Base-by-base conservation (phyloP, 2,329 filamentous ascomycete genomes). In the Huntiella decipiens region DNA sequence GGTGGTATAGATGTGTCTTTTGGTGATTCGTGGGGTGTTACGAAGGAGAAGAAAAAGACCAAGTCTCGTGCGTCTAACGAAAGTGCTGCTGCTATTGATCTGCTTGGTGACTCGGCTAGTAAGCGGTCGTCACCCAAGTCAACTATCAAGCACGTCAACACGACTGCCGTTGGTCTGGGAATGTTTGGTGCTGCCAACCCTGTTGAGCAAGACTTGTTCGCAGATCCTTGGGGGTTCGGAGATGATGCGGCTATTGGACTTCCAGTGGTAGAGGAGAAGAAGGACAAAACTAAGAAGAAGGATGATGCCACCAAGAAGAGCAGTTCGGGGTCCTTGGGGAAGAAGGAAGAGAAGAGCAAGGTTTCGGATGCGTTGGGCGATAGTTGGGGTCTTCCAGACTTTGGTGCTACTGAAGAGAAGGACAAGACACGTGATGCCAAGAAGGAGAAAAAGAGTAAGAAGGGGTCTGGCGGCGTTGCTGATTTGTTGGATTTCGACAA, bases 221-320 rank as follows among this genome's bases (percentile, higher is more conserved):
- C 40, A 5, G 40, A 35, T 15, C 31, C 31, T 17, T 34, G 40
- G 40, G 28, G 40, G 16, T 28, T 28, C 7, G 38, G 31, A 8
- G 17, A 40, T 13, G 31, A 40, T 40, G 17, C 38, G 16, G 38
- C 38, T 4, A 8, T 8, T 28, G 22, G 22, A 28, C n/a, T 34
- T n/a, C 37, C 44, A 17, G 32, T 31, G 7, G 31, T 19, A 12
- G 6, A 10, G 10, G 28, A 32, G 11, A 28, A 34, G 11, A 47
- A 47, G 32, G 17, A 40, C 13, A 40, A 35, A 17, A 61, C 59
- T 50, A 66, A 50, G 43, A 61, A 61, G 34, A 52, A 52, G 7
- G 37, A 45, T 2, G 51, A 51, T 4, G 52, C 51, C 4, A 55
- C 54, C 6, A 61, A 60, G 52, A 63, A 59, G 52, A 54, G 22